Base-by-base conservation (phyloP, 495 filamentous ascomycete genomes). In the Talaromyces nanjingensis region DNA sequence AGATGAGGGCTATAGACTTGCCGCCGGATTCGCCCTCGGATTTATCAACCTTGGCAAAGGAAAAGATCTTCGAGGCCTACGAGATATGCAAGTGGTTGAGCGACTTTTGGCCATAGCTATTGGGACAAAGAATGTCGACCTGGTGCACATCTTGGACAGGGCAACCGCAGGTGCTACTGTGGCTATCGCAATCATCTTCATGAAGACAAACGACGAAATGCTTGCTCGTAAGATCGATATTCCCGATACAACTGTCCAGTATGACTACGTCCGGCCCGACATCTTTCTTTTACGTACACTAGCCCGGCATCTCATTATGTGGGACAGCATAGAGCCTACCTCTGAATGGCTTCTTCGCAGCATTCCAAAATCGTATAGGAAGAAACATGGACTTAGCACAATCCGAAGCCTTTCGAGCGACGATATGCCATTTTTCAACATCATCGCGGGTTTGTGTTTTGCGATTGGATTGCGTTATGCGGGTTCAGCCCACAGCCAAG, bases 11-110 rank as follows among this genome's bases (percentile, higher is more conserved):
- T 98, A 99, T 73, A 86, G 94, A 55, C 83, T 98, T 49, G 92
- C 94, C 18, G 96, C 94, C 31, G 94, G 94, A 0, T 96, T 97
- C 69, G 89, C 96, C 0, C 82, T 99, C 9, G 96, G 94, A 6
- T 88, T 93, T 64, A 98, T 99, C 71, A 98, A 98, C 72, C 79
- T 99, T 16, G 94, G 88, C 54, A 92, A 91, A 71, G 94, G 94
- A 9, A 88, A 85, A 54, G 91, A 97, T 70, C 75, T 99, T 39
- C 86, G 87, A 66, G 96, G 94, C 25, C 81, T 98, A 64, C 90
- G 92, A 65, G 96, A 98, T 71, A 96, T 99, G 92, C 87, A 89
- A 47, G 82, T 98, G 20, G 89, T 93, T 0, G 92, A 97, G 67
- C 88, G 96, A 54, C 77, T 99, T 31, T 80, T 98, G 29, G 81